Evolutionary conservation across 768 basidiomycete species (phyloP).

Genomic region (Lactifluus rugatus): DNA sequence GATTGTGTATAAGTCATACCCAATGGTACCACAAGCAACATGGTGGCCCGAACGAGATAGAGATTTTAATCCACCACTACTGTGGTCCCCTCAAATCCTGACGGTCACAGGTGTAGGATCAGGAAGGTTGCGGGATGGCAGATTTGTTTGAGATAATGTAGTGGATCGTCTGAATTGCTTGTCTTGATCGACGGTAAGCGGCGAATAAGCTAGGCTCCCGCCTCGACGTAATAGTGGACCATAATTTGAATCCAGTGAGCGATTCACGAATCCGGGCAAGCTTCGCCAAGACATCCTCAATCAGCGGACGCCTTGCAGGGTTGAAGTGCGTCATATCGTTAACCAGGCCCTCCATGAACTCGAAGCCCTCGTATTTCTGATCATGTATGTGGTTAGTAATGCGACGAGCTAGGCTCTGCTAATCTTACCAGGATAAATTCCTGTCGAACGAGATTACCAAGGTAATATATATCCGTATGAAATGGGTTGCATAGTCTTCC

Average conservation of each 20-base stretch:
- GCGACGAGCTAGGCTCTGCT: not conserved
- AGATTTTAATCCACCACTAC: not conserved
- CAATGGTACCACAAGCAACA: not conserved
- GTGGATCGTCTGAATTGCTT: not conserved
- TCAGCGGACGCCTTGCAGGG: slow-evolving; percentile 29
- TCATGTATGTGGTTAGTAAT: not conserved
- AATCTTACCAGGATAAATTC: slow-evolving; percentile 18
- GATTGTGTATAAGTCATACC: not conserved
- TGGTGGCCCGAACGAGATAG: not conserved
- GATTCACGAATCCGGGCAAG: slow-evolving; percentile 25
- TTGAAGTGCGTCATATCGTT: slow-evolving; percentile 30
- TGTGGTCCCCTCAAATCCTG: not conserved
- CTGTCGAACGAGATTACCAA: slow-evolving; percentile 21
- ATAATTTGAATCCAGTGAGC: slow-evolving; percentile 27
- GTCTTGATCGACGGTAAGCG: not conserved
- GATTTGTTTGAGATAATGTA: not conserved
- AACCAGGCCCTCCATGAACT: slow-evolving; percentile 16
- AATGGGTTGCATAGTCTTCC: slow-evolving; percentile 7
- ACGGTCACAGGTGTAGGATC: not conserved
- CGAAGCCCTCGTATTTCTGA: slow-evolving; percentile 12
- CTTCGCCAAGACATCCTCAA: slow-evolving; percentile 29
- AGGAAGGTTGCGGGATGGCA: not conserved
- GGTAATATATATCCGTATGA: too few species aligned
- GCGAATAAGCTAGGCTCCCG: not conserved
- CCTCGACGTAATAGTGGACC: slow-evolving; percentile 10